Percentiles rank a stretch among this genome's conserved stretches.
Evolutionary conservation across 371 early-diverging fungal species (phyloP).

Genomic region (Mucor velutinosus): DNA sequence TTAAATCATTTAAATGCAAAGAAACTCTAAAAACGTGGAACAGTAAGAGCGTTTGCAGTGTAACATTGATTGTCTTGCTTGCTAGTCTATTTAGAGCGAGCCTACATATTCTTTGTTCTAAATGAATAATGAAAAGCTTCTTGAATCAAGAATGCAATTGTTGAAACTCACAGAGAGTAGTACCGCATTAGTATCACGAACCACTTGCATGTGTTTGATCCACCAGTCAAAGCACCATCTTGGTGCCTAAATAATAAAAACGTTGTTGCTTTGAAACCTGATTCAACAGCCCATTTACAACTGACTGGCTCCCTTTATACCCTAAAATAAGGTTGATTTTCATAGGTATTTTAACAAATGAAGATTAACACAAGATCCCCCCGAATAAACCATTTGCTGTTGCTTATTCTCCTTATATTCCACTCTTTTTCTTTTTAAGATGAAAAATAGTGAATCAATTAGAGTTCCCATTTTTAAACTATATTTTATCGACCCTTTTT

Average conservation of each 20-base stretch:
- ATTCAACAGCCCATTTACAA: background rate
- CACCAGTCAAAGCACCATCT: no score
- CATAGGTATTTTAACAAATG: constrained; percentile 2
- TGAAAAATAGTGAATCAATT: background rate
- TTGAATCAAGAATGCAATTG: background rate
- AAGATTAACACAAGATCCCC: background rate
- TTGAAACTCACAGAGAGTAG: background rate
- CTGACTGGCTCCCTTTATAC: background rate
- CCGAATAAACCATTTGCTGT: background rate
- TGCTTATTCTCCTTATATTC: background rate
- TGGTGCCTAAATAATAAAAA: background rate
- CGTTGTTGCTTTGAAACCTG: background rate
- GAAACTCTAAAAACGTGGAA: background rate
- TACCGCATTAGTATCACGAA: background rate
- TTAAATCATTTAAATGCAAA: background rate
- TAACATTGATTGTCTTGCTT: background rate
- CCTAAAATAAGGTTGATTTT: background rate
- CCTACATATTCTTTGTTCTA: background rate
- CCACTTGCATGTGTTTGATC: background rate
- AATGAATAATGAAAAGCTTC: background rate
- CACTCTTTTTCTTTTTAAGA: background rate
- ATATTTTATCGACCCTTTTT: background rate
- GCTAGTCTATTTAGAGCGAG: background rate
- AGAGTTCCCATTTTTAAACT: background rate
- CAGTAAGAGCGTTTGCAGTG: background rate